A percentile compares a stretch with the other conserved stretches of the same genome.
Evolutionary conservation across 805 yeast species (phyloP).

Genomic region (Lachancea thermotolerans): DNA sequence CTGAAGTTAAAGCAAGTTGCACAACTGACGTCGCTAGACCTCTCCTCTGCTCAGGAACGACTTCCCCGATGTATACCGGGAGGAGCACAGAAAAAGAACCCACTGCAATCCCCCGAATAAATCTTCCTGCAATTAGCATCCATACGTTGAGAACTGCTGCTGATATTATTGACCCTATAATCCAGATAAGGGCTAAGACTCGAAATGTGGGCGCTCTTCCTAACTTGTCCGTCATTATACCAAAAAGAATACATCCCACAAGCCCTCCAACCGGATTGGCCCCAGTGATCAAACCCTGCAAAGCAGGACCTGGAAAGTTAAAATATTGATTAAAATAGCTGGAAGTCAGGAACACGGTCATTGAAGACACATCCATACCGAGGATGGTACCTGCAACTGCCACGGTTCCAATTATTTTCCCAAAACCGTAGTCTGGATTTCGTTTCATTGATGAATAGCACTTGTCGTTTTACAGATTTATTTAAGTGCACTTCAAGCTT

Average conservation of each 20-base stretch:
- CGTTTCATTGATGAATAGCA: no score
- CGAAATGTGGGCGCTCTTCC: conserved; percentile 56
- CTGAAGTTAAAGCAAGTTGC: conserved; percentile 53
- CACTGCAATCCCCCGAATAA: conserved; percentile 45
- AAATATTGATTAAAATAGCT: conserved; percentile 46
- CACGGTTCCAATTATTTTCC: conserved; percentile 47
- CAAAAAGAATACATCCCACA: conserved; percentile 56
- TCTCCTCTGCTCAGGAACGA: conserved; percentile 40
- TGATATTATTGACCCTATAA: conserved; percentile 42
- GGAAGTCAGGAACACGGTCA: conserved; percentile 58
- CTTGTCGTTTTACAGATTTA: no score
- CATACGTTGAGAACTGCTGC: conserved; percentile 32
- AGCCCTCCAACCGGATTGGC: conserved; percentile 65
- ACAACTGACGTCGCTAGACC: conserved; percentile 48
- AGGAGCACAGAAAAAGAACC: conserved; percentile 52
- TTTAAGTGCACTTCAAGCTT: no score
- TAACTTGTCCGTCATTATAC: conserved; percentile 40
- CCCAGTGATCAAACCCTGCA: conserved; percentile 70
- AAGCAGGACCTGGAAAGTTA: conserved; percentile 44
- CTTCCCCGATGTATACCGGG: conserved; percentile 50
- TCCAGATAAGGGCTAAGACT: conserved; percentile 49
- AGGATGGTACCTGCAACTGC: conserved; percentile 65
- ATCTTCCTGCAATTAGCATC: conserved; percentile 44
- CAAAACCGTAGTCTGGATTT: conserved; percentile 34
- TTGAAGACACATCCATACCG: conserved; percentile 76